Conservation (phyloP, 2,329 filamentous ascomycete genomes). For the Fusarium staphyleae region DNA sequence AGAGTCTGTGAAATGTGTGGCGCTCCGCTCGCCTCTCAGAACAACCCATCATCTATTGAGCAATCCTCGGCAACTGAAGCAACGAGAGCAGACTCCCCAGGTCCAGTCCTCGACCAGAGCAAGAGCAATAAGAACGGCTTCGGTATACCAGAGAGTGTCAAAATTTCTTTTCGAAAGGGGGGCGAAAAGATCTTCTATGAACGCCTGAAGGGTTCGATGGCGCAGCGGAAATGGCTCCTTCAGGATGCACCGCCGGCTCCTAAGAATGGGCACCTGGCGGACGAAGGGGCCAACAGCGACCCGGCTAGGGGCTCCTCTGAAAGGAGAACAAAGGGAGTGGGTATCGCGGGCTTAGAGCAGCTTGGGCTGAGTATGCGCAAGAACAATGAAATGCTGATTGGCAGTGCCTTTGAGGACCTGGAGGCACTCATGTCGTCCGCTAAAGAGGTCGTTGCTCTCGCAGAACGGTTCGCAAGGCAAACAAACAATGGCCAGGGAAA, state of each 20-base stretch:
- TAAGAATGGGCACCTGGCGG: constrained; percentile 55
- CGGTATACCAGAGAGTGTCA: constrained; percentile 78
- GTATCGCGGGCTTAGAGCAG: constrained; percentile 91
- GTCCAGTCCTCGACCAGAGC: constrained; percentile 65
- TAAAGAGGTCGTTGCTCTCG: constrained; percentile 92
- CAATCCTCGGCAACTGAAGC: constrained; percentile 48
- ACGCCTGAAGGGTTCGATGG: constrained; percentile 83
- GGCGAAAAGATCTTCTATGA: constrained; percentile 93
- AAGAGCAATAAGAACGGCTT: constrained; percentile 44
- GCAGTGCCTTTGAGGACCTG: constrained; percentile 92
- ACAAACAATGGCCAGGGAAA: constrained; percentile 64
- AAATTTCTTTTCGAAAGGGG: constrained; percentile 88
- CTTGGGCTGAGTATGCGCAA: constrained; percentile 83
- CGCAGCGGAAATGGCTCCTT: constrained; percentile 94
- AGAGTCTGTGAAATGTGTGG: constrained; percentile 90
- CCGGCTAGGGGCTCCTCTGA: constrained; percentile 38
- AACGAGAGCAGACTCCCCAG: constrained; percentile 76
- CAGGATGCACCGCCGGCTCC: constrained; percentile 90
- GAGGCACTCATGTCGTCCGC: constrained; percentile 97
- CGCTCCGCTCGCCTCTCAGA: constrained; percentile 70
- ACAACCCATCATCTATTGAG: constrained; percentile 45
- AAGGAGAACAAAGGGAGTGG: constrained; percentile 68
- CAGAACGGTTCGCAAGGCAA: constrained; percentile 83
- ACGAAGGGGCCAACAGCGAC: constrained; percentile 46
- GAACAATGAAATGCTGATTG: constrained; percentile 93